Conservation (phyloP, 495 filamentous ascomycete genomes). For the Cetradonia linearis region DNA sequence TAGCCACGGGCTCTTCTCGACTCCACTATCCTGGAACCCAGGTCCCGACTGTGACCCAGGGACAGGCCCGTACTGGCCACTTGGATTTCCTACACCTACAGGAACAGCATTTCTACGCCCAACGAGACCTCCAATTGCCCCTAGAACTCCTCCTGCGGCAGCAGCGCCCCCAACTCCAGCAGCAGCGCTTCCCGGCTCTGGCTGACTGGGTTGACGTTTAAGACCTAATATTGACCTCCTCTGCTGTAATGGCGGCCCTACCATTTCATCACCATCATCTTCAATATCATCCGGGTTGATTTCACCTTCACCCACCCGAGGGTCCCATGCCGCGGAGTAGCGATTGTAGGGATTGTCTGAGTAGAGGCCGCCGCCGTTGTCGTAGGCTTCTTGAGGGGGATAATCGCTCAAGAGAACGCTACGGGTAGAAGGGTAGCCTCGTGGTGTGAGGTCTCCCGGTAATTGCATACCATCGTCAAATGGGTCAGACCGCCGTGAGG, state of each 20-base stretch:
- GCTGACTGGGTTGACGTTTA: slow-evolving; percentile 29
- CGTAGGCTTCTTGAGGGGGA: slow-evolving; percentile 26
- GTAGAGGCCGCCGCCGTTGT: slow-evolving; percentile 31
- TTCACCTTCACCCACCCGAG: slow-evolving; percentile 37
- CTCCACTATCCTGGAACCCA: slow-evolving; percentile 23
- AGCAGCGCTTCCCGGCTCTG: slow-evolving; percentile 31
- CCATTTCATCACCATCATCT: slow-evolving; percentile 79
- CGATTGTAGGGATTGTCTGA: slow-evolving; percentile 49
- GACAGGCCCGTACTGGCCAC: slow-evolving; percentile 47
- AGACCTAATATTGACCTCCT: slow-evolving; percentile 46
- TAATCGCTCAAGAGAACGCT: slow-evolving; percentile 30
- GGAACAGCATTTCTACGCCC: slow-evolving; percentile 27
- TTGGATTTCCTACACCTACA: slow-evolving; percentile 23
- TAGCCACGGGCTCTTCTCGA: slow-evolving; percentile 50
- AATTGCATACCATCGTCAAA: slow-evolving; percentile 31
- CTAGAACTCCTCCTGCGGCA: slow-evolving; percentile 43
- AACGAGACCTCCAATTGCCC: slow-evolving; percentile 30
- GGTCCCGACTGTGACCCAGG: slow-evolving; percentile 30
- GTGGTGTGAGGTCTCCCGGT: slow-evolving; percentile 33
- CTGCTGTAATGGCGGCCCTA: slow-evolving; percentile 37
- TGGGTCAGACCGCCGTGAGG: slow-evolving; percentile 23
- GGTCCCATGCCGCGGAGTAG: slow-evolving; percentile 49
- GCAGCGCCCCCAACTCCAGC: slow-evolving; percentile 45
- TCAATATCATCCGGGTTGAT: slow-evolving; percentile 72
- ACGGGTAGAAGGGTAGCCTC: slow-evolving; percentile 26